Evolutionary conservation across 2,329 filamentous ascomycete genomes (phyloP).

Genomic region (Colletotrichum australisinense): DNA sequence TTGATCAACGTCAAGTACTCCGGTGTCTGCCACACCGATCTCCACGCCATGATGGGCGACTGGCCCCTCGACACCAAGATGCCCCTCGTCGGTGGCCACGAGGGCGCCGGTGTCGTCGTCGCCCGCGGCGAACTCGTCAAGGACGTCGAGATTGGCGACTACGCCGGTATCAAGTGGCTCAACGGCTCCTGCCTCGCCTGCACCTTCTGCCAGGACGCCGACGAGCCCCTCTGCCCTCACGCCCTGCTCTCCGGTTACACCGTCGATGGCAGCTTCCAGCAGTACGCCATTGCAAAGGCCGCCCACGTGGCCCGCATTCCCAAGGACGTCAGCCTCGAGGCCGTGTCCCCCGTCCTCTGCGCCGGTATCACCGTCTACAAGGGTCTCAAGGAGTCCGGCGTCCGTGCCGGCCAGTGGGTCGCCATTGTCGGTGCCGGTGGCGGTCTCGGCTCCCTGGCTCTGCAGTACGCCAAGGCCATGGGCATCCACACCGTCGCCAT

Average conservation of each 20-base stretch:
- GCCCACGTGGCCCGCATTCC: slow-evolving; percentile 86
- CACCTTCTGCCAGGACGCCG: slow-evolving; percentile 82
- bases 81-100: slow-evolving; percentile 85
- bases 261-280: slow-evolving; percentile 91
- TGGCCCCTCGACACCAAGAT: slow-evolving; percentile 88
- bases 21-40: slow-evolving; percentile 91
- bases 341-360: slow-evolving; percentile 83
- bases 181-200: slow-evolving; percentile 88
- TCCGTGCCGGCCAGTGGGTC: slow-evolving; percentile 78
- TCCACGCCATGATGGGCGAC: slow-evolving; percentile 84
- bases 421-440: slow-evolving; percentile 90
- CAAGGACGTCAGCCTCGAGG: slow-evolving; percentile 80
- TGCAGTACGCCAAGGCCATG: slow-evolving; percentile 94
- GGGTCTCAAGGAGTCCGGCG: slow-evolving; percentile 86
- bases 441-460: slow-evolving; percentile 81
- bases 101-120: slow-evolving; percentile 86
- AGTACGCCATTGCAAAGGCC: slow-evolving; percentile 86
- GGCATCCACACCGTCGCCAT: slow-evolving; percentile 84
- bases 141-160: slow-evolving; percentile 84
- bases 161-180: slow-evolving; percentile 93
- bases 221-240: slow-evolving; percentile 85
- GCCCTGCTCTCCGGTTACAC: slow-evolving; percentile 88
- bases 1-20: slow-evolving; percentile 92
- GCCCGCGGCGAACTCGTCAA: slow-evolving; percentile 80
- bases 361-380: slow-evolving; percentile 92